phyloP scores from a whole-genome alignment of 805 yeast genomes.

The Suhomyces vadensis region DNA sequence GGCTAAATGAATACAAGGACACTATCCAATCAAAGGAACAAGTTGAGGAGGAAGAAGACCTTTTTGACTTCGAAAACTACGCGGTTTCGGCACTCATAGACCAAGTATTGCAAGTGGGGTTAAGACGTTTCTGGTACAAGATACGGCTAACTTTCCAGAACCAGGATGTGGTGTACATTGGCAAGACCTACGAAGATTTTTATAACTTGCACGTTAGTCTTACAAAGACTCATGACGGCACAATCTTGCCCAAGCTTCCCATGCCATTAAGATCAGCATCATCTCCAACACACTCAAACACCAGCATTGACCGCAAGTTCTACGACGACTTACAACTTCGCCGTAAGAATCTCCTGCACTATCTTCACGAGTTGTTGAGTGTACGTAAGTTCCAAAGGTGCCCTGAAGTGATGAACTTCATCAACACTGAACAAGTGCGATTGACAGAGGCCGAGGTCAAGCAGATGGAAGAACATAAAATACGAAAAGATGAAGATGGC shows the following conservation, averaged over 20 bases:
- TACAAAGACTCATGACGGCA: constrained; percentile 4
- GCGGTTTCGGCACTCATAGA: constrained; percentile 21
- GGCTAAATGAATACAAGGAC: constrained; percentile 27
- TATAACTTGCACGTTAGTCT: constrained; percentile 31
- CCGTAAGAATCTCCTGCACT: constrained; percentile 26
- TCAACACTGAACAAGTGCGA: constrained; percentile 5
- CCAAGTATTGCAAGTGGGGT: constrained; percentile 27
- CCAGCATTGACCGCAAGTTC: constrained; percentile 13
- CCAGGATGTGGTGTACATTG: constrained; percentile 22
- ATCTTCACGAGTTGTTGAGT: constrained; percentile 24
- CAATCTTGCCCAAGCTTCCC: constrained; percentile 31
- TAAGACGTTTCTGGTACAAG: constrained; percentile 34
- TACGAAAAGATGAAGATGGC: background rate
- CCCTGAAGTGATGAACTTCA: constrained; percentile 11
- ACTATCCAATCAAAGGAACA: background rate
- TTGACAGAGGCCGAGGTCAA: constrained; percentile 11
- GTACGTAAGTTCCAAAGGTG: constrained; percentile 5
- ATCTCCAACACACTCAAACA: constrained; percentile 9
- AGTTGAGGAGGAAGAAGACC: background rate
- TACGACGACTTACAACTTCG: constrained; percentile 20
- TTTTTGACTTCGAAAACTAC: constrained; percentile 7
- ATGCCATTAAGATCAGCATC: constrained; percentile 22
- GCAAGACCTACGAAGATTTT: constrained; percentile 39
- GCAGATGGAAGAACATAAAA: constrained; percentile 7
- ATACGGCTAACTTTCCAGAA: constrained; percentile 29